Percentiles rank a stretch among this genome's conserved stretches.
Evolutionary conservation across 352 stramenopile species (phyloP).

Genomic region (Phytophthora ohioensis): DNA sequence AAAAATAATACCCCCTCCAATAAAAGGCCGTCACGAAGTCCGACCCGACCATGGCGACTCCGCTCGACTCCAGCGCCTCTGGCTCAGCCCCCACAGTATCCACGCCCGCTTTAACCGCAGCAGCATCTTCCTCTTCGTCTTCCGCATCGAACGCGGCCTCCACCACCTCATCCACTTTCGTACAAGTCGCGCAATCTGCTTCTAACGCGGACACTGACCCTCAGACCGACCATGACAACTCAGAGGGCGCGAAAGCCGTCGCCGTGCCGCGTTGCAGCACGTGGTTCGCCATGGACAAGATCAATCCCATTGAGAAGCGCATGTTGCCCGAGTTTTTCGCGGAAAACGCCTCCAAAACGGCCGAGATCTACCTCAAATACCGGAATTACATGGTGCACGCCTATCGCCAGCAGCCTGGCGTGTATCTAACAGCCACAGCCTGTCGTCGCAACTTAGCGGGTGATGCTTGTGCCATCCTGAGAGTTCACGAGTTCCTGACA

Average conservation of each 20-base stretch:
- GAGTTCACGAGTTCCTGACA: constrained; percentile 87
- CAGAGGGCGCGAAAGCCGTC: constrained; percentile 42
- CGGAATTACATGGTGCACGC: constrained; percentile 90
- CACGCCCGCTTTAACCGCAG: neutral
- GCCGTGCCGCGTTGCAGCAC: constrained; percentile 74
- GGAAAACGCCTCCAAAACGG: constrained; percentile 39
- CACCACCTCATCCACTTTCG: neutral
- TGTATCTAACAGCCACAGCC: constrained; percentile 86
- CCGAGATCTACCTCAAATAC: constrained; percentile 85
- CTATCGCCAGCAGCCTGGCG: constrained; percentile 79
- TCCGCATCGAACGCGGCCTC: neutral
- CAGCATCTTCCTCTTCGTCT: neutral
- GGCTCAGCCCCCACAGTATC: neutral
- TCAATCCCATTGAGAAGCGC: constrained; percentile 84
- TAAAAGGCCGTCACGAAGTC: neutral
- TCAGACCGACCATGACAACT: constrained; percentile 36
- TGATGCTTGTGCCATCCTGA: constrained; percentile 84
- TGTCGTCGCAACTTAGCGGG: constrained; percentile 84
- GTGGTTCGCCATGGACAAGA: constrained; percentile 82
- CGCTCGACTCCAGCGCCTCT: constrained; percentile 12
- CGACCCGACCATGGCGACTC: constrained; percentile 8
- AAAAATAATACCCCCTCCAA: too few relatives aligned
- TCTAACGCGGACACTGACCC: constrained; percentile 15
- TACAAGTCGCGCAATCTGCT: constrained; percentile 13
- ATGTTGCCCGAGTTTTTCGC: constrained; percentile 88